Percentiles rank a stretch among this genome's conserved stretches.
Evolutionary conservation across 495 filamentous ascomycete species (phyloP).

Genomic region (Penicillium macrosclerotiorum): DNA sequence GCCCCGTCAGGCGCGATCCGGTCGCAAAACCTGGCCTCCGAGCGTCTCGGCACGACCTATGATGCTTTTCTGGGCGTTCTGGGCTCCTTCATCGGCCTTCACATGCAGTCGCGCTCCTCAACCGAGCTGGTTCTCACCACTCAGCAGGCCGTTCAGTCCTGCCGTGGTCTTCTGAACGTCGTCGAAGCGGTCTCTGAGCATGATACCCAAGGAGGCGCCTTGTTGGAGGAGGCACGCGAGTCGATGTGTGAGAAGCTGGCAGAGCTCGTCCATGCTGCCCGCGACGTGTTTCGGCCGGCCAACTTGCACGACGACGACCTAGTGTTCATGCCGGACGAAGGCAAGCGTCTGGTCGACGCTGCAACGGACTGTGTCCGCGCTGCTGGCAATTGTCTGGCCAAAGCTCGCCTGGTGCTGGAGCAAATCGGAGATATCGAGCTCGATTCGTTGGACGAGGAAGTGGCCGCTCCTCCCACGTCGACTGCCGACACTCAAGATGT

Average conservation of each 20-base stretch:
- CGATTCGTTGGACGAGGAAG: slow-evolving; percentile 55
- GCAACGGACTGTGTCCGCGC: slow-evolving; percentile 88
- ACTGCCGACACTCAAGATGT: slow-evolving; percentile 6
- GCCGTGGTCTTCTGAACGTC: slow-evolving; percentile 70
- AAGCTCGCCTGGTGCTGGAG: slow-evolving; percentile 82
- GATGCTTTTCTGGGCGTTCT: slow-evolving; percentile 86
- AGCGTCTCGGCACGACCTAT: slow-evolving; percentile 70
- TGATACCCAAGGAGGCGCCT: slow-evolving; percentile 60
- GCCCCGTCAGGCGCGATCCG: slow-evolving; percentile 41
- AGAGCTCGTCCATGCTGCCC: slow-evolving; percentile 74
- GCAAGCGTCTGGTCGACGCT: slow-evolving; percentile 70
- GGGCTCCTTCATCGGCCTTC: slow-evolving; percentile 87
- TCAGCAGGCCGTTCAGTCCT: slow-evolving; percentile 77
- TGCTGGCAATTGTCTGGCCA: slow-evolving; percentile 85
- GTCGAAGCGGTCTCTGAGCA: slow-evolving; percentile 83
- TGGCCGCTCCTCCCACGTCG: no score
- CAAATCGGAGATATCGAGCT: slow-evolving; percentile 93
- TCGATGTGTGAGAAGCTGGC: slow-evolving; percentile 78
- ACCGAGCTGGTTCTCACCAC: slow-evolving; percentile 74
- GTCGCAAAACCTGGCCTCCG: slow-evolving; percentile 57
- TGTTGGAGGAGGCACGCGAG: slow-evolving; percentile 66
- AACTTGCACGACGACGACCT: slow-evolving; percentile 64
- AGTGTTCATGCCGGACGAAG: slow-evolving; percentile 77
- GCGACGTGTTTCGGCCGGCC: slow-evolving; percentile 67
- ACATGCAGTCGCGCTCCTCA: slow-evolving; percentile 84